Percentiles rank a stretch among this genome's conserved stretches.
phyloP scores from a whole-genome alignment of 164 flowering plant species.

The Magnolia sinica region DNA sequence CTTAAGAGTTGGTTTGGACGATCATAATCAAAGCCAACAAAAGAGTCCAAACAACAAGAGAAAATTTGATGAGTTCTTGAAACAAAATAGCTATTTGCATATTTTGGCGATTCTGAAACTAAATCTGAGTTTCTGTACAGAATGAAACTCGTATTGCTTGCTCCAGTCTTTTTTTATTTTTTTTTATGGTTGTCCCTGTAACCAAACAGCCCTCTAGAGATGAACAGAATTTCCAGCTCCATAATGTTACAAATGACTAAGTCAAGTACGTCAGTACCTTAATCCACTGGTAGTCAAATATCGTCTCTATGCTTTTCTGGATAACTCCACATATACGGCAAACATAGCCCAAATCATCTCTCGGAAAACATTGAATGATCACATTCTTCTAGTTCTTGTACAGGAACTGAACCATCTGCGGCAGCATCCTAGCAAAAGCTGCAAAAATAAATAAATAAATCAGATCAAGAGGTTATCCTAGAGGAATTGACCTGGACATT shows the following conservation, averaged over 20 bases:
- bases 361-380: conserved; percentile 34
- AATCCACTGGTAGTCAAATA: conserved; percentile 35
- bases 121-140: too few relatives aligned
- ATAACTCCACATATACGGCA: conserved; percentile 40
- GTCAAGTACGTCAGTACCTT: conserved; percentile 23
- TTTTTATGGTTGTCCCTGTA: too few relatives aligned
- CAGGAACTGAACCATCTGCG: conserved; percentile 8
- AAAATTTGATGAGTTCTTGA: too few relatives aligned
- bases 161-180: too few relatives aligned
- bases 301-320: conserved; percentile 30
- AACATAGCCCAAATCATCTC: conserved; percentile 43
- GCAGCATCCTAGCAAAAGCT: conserved; percentile 21
- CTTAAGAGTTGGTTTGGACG: too few relatives aligned
- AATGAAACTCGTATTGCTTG: too few relatives aligned
- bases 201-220: not conserved
- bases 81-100: too few relatives aligned
- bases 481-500: too few relatives aligned
- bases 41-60: too few relatives aligned
- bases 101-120: too few relatives aligned
- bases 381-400: conserved; percentile 22
- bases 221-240: not conserved
- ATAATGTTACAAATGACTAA: not conserved
- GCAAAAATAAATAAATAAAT: not conserved
- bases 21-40: too few relatives aligned
- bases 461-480: not conserved